Conservation (phyloP, 371 early-diverging fungal species). For the Spraguea lophii region DNA sequence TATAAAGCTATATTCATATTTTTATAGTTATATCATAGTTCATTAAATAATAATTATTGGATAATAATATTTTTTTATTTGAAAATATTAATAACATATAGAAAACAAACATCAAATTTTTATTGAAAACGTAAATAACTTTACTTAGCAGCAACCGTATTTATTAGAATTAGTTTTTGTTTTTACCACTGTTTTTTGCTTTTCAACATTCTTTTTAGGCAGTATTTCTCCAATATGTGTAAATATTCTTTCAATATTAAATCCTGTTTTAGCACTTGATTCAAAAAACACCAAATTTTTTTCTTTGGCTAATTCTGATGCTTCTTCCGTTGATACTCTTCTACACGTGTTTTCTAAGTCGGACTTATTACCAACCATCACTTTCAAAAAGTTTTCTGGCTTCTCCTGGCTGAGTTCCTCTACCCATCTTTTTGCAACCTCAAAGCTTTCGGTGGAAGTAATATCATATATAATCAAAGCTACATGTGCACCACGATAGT, state of each 20-base stretch:
- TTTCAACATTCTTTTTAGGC: conserved; percentile 43
- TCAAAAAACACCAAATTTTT: conserved; percentile 67
- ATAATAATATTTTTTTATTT: too few relatives aligned
- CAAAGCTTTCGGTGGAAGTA: conserved; percentile 72
- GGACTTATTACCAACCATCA: conserved; percentile 74
- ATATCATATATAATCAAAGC: conserved; percentile 79
- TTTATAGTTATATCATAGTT: too few relatives aligned
- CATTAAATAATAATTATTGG: too few relatives aligned
- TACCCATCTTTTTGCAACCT: conserved; percentile 68
- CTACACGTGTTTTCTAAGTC: conserved; percentile 58
- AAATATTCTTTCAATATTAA: conserved; percentile 56
- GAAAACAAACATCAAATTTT: too few relatives aligned
- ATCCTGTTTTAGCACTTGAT: conserved; percentile 70
- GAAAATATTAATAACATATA: too few relatives aligned
- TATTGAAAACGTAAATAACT: too few relatives aligned
- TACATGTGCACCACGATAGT: conserved; percentile 83
- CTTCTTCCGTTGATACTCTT: conserved; percentile 63
- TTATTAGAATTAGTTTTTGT: neutral
- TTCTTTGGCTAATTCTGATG: conserved; percentile 59
- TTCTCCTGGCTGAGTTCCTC: conserved; percentile 66
- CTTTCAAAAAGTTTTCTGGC: conserved; percentile 60
- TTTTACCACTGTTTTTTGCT: neutral
- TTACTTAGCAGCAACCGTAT: neutral
- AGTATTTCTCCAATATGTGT: conserved; percentile 65
- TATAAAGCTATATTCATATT: too few relatives aligned